Evolutionary conservation across 352 stramenopile species (phyloP), one percentile per base, ranked within the genome.

Genomic region (Phytophthora quininea): DNA sequence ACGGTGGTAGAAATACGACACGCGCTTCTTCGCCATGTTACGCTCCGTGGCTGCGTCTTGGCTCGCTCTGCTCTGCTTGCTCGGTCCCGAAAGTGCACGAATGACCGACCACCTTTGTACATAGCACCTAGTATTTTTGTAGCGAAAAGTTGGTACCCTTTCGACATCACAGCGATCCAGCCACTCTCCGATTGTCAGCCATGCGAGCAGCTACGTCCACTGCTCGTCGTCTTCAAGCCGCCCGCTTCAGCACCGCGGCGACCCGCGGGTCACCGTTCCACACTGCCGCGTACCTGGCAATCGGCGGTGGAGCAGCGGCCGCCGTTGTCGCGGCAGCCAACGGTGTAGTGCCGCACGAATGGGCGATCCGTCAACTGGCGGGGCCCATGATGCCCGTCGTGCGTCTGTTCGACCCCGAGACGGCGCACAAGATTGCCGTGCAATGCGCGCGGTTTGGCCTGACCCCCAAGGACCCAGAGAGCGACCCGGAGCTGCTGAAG

Each of bases 1-100:
- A 94, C 84, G 84, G 72, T 94, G 86, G 70, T 92, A 94, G 76
- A 94, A 94, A 76, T 94, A 92, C 54, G 84, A 91, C 50, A 94
- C 84, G 64, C 83, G 85, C 70, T 80, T 82, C 79, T 93, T 93
- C 54, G 70, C 69, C 35, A 11, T 11, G 6, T 11, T 40, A 40
- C 6, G 6, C 35, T 40, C 35, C 35, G 10, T 24, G 35, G 35
- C 35, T 40, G 35, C 35, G 6, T 11, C 35, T 40, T 40, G 35
- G 6, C 6, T 40, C 35, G 35, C 35, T 40, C 35, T 40, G 35
- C 35, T 40, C 35, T 40, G 63, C 65, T 83, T 37, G 69, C 67
- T 73, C 19, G 19, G 19, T 24, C 19, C 19, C 19, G 19, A 42
- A 71, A 71, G 60, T 54, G n/a, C 35, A 43, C 58, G 14, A 67